A percentile compares a stretch with the other conserved stretches of the same genome.
Evolutionary conservation across 164 flowering plant species (phyloP).

Genomic region (Kalanchoe fedtschenkoi): DNA sequence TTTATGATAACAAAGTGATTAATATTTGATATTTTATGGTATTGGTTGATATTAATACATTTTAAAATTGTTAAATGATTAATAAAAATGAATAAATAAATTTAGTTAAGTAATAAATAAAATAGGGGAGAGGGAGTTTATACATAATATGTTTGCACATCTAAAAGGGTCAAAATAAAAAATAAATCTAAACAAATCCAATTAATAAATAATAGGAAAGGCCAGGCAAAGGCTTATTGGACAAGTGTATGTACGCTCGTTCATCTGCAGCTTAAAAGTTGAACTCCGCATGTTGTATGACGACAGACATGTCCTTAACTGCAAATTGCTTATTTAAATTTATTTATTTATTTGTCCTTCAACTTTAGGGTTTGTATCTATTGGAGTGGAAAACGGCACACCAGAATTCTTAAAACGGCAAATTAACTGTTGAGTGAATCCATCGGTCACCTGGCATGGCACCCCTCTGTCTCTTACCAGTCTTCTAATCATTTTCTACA

Average conservation of each 20-base stretch:
- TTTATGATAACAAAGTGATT: no score
- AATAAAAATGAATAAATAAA: no score
- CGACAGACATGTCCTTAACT: neutral
- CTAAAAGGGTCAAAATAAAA: no score
- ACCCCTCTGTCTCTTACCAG: neutral
- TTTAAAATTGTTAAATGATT: no score
- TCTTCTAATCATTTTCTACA: neutral
- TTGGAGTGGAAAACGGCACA: no score
- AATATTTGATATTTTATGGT: no score
- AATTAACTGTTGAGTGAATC: constrained; percentile 1
- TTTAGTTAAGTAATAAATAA: no score
- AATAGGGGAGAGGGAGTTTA: no score
- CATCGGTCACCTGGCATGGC: neutral
- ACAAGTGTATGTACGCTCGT: neutral
- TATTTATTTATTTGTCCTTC: neutral
- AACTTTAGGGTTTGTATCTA: no score
- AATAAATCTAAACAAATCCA: no score
- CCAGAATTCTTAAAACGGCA: neutral
- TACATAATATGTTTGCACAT: no score
- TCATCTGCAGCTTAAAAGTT: neutral
- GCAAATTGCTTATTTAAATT: neutral
- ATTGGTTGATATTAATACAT: no score
- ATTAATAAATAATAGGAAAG: neutral
- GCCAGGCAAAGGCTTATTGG: neutral
- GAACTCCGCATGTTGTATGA: constrained; percentile 2